phyloP scores from a whole-genome alignment of 2,329 filamentous ascomycete genomes.

The Ceratocystis harringtonii region DNA sequence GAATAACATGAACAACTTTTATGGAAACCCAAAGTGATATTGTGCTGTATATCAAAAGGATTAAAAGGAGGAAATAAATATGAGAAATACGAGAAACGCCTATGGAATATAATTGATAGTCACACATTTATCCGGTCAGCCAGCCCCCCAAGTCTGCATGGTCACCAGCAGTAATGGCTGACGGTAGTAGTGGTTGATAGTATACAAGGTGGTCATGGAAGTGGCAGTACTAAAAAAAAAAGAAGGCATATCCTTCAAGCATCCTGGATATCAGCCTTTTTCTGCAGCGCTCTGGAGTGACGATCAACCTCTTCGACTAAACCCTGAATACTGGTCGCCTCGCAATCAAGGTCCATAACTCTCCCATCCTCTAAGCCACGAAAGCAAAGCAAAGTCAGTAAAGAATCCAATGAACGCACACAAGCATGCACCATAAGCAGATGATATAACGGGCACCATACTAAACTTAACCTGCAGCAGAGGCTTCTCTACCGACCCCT shows the following conservation, averaged over 20 bases:
- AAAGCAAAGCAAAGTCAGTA: background rate
- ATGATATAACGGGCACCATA: slow-evolving; percentile 29
- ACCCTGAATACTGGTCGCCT: slow-evolving; percentile 69
- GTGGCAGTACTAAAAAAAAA: background rate
- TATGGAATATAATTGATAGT: background rate
- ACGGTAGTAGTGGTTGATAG: background rate
- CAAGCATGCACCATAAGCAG: background rate
- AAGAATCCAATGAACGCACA: background rate
- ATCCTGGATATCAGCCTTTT: slow-evolving; percentile 62
- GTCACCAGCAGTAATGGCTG: background rate
- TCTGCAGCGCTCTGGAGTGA: slow-evolving; percentile 67
- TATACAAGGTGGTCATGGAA: slow-evolving; percentile 4
- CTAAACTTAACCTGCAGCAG: slow-evolving; percentile 72
- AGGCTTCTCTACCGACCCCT: slow-evolving; percentile 51
- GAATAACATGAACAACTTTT: background rate
- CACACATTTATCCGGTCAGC: background rate
- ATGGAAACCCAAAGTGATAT: background rate
- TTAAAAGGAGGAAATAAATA: background rate
- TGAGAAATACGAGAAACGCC: background rate
- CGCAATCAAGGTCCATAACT: slow-evolving; percentile 67
- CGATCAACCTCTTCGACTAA: slow-evolving; percentile 79
- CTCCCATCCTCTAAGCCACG: slow-evolving; percentile 66
- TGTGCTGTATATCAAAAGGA: background rate
- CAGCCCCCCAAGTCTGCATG: background rate
- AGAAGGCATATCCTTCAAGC: slow-evolving; percentile 18